Evolutionary conservation across 2,329 filamentous ascomycete species (phyloP), one percentile per base, ranked within the genome.

Genomic region (Cladorrhinum sp.): DNA sequence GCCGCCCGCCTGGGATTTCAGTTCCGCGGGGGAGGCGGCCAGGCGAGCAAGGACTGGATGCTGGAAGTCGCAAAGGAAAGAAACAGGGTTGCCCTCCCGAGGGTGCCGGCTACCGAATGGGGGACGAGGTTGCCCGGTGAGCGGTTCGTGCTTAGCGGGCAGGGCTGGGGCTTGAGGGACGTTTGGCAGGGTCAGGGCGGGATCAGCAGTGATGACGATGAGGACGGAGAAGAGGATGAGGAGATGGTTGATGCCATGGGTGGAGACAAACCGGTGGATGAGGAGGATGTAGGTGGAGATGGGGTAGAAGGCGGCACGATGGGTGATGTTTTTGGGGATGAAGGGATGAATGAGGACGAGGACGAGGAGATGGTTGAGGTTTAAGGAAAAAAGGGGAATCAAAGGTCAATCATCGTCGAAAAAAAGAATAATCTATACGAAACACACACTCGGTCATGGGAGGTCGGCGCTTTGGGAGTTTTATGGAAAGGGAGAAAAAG

Each of bases 41-140:
- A 81, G 33, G 77, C 85, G 55, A 84, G 80, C 73, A 93, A 93
- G 71, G 90, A 94, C 66, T 92, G 89, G 73, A 80, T 93, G 77
- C 77, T 87, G 60, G 89, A 92, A 72, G 78, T 92, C n/a, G 90
- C 89, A 12, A 79, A 82, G 64, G 86, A 89, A 71, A 78, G 87
- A 65, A 92, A 92, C 75, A 84, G 84, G 68, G 79, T 88, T 26
- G 82, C 81, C 1, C 74, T 92, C 64, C 87, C 87, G 20, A 80
- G 82, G 63, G 82, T 89, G 16, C 77, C 83, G 12, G 80, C 83
- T 48, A 84, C 83, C 68, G 87, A 89, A 70, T 90, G 86, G 85
- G 87, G 87, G 23, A 81, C 88, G 6, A 76, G 87, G 10, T 73
- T 90, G 62, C 87, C 87, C 1, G 86, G 83, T 67, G 87, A 90